These are phyloP conservation scores for Cytospora chrysosperma DNA, from an alignment of 2,329 filamentous ascomycete species.

Conservation along the genomic window DNA sequence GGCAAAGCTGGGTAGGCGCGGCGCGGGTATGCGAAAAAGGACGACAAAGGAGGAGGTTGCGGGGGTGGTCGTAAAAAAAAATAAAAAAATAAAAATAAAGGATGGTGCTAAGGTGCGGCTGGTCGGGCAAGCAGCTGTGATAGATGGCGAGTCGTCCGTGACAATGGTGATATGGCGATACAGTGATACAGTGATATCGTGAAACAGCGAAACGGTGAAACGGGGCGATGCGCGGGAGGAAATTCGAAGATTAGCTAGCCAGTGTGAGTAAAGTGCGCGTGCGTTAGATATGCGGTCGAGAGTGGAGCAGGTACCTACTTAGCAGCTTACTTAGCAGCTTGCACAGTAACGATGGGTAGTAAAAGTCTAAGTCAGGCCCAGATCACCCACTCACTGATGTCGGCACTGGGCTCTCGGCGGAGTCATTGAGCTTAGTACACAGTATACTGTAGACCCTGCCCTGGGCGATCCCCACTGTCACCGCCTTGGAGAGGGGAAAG, in stretches of 20 bases:
- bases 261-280: background rate
- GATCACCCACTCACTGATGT: too few relatives aligned
- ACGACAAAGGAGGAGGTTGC: background rate
- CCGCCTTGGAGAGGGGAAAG: background rate
- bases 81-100: too few relatives aligned
- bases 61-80: background rate
- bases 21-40: background rate
- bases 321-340: too few relatives aligned
- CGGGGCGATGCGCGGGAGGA: background rate
- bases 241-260: background rate
- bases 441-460: background rate
- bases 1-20: background rate
- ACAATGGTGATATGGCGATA: background rate
- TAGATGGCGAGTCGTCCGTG: background rate
- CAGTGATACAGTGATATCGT: background rate
- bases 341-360: too few relatives aligned
- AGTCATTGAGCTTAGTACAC: background rate
- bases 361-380: too few relatives aligned
- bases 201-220: background rate
- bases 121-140: background rate
- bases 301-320: too few relatives aligned
- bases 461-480: too few relatives aligned
- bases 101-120: background rate
- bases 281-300: background rate
- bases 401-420: background rate